Conservation (phyloP, 2,329 filamentous ascomycete genomes). For the Botrytis paeoniae region DNA sequence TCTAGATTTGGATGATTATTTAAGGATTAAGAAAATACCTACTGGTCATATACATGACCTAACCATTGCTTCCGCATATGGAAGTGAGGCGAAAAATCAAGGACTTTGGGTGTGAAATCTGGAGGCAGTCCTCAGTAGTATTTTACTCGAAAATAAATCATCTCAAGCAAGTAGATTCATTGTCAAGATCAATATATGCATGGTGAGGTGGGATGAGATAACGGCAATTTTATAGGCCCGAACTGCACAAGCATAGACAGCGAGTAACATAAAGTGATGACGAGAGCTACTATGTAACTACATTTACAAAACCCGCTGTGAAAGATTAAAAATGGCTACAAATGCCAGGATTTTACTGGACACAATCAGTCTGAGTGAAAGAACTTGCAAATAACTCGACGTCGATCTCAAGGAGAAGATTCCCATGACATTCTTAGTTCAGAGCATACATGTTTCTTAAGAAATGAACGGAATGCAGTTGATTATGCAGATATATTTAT, state of each 20-base stretch:
- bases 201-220: fast-evolving
- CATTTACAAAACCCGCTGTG: neutral
- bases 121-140: too few relatives aligned
- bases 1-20: neutral
- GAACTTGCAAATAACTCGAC: neutral
- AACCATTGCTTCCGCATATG: fast-evolving
- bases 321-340: neutral
- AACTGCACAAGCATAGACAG: neutral
- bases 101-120: neutral
- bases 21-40: neutral
- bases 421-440: neutral
- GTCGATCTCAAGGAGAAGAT: neutral
- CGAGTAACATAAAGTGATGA: neutral
- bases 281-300: fast-evolving
- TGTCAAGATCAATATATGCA: neutral
- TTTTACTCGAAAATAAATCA: too few relatives aligned
- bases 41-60: neutral
- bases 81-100: neutral
- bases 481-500: neutral
- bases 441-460: neutral
- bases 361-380: neutral
- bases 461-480: neutral
- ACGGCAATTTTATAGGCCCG: fast-evolving
- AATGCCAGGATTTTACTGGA: too few relatives aligned
- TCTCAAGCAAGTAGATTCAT: too few relatives aligned